Conservation (phyloP, 371 early-diverging fungal species). For the Modicella reniformis region DNA sequence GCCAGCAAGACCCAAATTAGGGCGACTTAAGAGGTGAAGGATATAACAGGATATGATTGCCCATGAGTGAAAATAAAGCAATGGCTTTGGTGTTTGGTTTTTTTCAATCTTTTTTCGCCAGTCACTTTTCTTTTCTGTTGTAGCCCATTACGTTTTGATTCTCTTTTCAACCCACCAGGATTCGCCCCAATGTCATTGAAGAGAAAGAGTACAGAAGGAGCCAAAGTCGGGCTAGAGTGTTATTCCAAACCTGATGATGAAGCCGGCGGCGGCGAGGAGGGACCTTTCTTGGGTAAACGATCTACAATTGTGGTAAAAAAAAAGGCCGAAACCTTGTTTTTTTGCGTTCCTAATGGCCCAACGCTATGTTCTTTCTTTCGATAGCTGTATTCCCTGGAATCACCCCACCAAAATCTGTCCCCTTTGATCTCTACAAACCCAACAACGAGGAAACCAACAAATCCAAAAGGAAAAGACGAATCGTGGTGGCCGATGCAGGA, state of each 20-base stretch:
- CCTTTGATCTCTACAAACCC: slow-evolving; percentile 58
- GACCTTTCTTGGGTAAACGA: slow-evolving; percentile 52
- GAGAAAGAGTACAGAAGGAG: slow-evolving; percentile 37
- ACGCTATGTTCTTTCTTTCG: too few relatives aligned
- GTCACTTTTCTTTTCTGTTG: neutral
- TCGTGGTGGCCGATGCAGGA: slow-evolving; percentile 75
- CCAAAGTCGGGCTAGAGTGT: slow-evolving; percentile 34
- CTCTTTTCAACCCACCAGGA: too few relatives aligned
- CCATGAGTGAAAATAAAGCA: too few relatives aligned
- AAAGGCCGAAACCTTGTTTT: too few relatives aligned
- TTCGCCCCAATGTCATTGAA: too few relatives aligned
- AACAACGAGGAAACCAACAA: slow-evolving; percentile 45
- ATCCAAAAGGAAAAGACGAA: slow-evolving; percentile 53
- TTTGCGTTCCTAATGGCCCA: too few relatives aligned
- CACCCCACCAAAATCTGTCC: slow-evolving; percentile 53
- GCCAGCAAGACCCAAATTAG: neutral
- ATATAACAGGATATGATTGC: too few relatives aligned
- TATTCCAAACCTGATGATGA: slow-evolving; percentile 43
- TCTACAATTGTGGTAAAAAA: too few relatives aligned
- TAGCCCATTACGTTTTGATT: too few relatives aligned
- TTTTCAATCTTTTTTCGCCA: too few relatives aligned
- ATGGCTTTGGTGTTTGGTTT: too few relatives aligned
- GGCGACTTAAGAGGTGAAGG: too few relatives aligned
- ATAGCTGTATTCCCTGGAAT: slow-evolving; percentile 58
- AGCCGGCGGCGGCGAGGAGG: slow-evolving; percentile 43